Conservation (phyloP, 1,284 basidiomycete species). For the Ustilago nuda region DNA sequence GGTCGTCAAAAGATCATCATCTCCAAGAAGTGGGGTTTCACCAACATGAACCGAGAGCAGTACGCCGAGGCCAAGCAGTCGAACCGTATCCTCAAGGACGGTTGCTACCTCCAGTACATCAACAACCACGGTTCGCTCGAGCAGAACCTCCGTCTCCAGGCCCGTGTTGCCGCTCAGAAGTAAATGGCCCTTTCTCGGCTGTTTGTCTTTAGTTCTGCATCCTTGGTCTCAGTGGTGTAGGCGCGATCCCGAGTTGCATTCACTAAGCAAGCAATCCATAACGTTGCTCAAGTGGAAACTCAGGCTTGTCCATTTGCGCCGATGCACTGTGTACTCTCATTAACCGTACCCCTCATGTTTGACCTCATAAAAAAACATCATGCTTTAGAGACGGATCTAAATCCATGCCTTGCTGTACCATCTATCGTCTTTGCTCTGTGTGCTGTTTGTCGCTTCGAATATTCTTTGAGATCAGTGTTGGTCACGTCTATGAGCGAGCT, state of each 20-base stretch:
- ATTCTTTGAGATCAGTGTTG: too few relatives aligned
- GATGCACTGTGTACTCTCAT: slow-evolving; percentile 39
- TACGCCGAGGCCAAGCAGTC: slow-evolving; percentile 89
- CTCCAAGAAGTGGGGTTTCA: slow-evolving; percentile 80
- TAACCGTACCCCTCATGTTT: slow-evolving; percentile 17
- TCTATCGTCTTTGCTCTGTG: slow-evolving; percentile 2
- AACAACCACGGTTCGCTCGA: slow-evolving; percentile 67
- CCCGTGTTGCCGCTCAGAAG: slow-evolving; percentile 66
- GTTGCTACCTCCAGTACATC: slow-evolving; percentile 69
- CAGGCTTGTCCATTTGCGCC: background rate
- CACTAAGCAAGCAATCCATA: slow-evolving; percentile 1
- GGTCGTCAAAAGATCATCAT: slow-evolving; percentile 99
- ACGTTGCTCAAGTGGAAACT: background rate
- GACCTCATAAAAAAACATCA: slow-evolving; percentile 26
- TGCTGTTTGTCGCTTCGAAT: background rate
- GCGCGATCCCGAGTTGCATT: slow-evolving; percentile 4
- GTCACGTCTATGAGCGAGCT: too few relatives aligned
- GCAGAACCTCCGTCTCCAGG: slow-evolving; percentile 67
- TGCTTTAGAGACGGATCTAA: slow-evolving; percentile 35
- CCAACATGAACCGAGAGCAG: slow-evolving; percentile 89
- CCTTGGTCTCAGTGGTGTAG: slow-evolving; percentile 29
- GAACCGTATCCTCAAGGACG: slow-evolving; percentile 69
- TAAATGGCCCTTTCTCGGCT: slow-evolving; percentile 32
- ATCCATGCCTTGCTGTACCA: slow-evolving; percentile 40
- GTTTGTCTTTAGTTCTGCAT: background rate